Percentiles rank a stretch among this genome's conserved stretches.
Evolutionary conservation across 2,329 filamentous ascomycete species (phyloP).

Genomic region (Beauveria bassiana): DNA sequence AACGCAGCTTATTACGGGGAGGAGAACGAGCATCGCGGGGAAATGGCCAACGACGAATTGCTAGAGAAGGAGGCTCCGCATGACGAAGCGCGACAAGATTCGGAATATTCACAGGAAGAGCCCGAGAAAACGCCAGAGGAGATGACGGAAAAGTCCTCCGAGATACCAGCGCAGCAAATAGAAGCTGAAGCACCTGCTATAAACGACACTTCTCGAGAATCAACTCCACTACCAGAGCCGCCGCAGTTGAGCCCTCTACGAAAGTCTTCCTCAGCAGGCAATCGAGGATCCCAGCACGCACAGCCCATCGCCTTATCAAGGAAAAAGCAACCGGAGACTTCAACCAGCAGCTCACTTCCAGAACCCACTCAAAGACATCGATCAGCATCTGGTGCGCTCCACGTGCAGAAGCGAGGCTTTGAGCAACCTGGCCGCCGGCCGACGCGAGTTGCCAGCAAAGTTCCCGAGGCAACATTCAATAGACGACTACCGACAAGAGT

Average conservation of each 20-base stretch:
- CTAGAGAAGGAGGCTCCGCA: neutral
- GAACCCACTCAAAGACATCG: neutral
- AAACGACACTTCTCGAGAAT: conserved; percentile 24
- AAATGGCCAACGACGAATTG: conserved; percentile 29
- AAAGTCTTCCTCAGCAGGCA: conserved; percentile 44
- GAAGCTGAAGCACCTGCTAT: conserved; percentile 36
- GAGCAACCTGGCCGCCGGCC: conserved; percentile 5
- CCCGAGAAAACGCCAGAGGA: conserved; percentile 22
- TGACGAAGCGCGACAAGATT: neutral
- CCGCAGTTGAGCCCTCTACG: conserved; percentile 44
- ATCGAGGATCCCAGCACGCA: conserved; percentile 27
- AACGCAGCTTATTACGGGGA: conserved; percentile 33
- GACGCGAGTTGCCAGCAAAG: neutral
- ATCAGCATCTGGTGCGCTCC: neutral
- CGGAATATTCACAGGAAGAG: conserved; percentile 18
- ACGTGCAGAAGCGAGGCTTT: conserved; percentile 1
- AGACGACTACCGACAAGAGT: neutral
- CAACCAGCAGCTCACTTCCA: neutral
- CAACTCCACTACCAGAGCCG: conserved; percentile 39
- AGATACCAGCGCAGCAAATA: conserved; percentile 21
- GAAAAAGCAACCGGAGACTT: neutral
- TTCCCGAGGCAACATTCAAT: neutral
- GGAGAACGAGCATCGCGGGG: conserved; percentile 19
- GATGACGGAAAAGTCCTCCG: conserved; percentile 30
- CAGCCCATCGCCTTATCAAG: neutral